Base-by-base conservation (phyloP, 306 rosid genomes). In the Styphnolobium japonicum region DNA sequence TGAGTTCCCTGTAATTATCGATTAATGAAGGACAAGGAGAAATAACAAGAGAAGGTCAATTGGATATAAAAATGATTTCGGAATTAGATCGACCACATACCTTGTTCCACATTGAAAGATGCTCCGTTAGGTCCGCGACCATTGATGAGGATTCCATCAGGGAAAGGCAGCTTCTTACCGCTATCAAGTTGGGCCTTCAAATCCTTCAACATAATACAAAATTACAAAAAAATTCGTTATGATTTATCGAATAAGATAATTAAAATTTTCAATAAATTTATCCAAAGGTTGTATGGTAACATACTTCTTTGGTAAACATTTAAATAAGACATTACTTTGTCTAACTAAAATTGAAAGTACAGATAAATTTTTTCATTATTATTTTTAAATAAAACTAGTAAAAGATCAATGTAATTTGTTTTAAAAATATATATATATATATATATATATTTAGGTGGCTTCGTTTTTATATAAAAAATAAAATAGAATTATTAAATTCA, bases 101-200 rank as follows among this genome's bases (percentile, higher is more conserved):
- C 98, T 90, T 95, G 99, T 78, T 95, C 99, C n/a, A 95, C 97
- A 7, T 85, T 90, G 34, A 93, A 71, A 78, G 90, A 78, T 40
- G 87, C 86, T 16, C 91, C 92, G n/a, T 87, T 88, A 21, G 98
- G 76, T 11, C 98, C 99, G 4, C 99, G 97, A 23, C 99, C 99
- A 81, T 95, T 95, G 81, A 95, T 90, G 14, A 95, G 99, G 73
- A 95, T 82, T 51, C 97, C 99, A 80, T 95, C 99, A 10, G 98
- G 90, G 65, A 82, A 83, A 39, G 92, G 92, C 4, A 93, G 87
- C 87, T 78, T 95, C 27, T 65, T 87, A n/a, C 99, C 99, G 18
- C 64, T 16, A 57, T 95, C 99, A 73, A 93, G 87, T 67, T 84
- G 85, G 19, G 81, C 89, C 76, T 67, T 82, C 87, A 95, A 83